Conservation (phyloP, 257 asterid species). For the Ajuga chamaepitys region DNA sequence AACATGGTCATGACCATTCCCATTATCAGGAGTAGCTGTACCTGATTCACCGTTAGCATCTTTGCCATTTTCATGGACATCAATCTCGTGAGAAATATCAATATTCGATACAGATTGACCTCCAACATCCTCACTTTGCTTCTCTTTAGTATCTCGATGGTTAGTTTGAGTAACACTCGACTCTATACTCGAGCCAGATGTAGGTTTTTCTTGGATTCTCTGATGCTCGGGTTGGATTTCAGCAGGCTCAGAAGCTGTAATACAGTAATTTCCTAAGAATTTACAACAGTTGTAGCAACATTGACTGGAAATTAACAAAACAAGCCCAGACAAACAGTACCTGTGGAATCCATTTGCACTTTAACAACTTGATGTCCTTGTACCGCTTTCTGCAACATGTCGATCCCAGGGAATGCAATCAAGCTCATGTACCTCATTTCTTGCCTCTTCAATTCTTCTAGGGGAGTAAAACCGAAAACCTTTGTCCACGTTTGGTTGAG, state of each 20-base stretch:
- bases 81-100: slow-evolving; percentile 4
- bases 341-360: slow-evolving; percentile 31
- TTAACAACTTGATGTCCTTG: slow-evolving; percentile 8
- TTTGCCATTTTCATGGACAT: background rate
- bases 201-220: slow-evolving; percentile 6
- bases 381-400: slow-evolving; percentile 75
- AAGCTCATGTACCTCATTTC: slow-evolving; percentile 70
- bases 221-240: slow-evolving; percentile 19
- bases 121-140: slow-evolving; percentile 4
- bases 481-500: slow-evolving; percentile 82
- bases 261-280: background rate
- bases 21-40: background rate
- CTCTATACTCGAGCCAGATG: slow-evolving; percentile 8
- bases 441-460: slow-evolving; percentile 60
- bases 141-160: slow-evolving; percentile 8
- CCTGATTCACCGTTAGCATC: slow-evolving; percentile 19
- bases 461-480: slow-evolving; percentile 62
- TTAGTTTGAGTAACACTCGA: slow-evolving; percentile 4
- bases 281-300: background rate
- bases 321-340: slow-evolving; percentile 22
- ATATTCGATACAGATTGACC: background rate
- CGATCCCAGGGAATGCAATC: slow-evolving; percentile 66
- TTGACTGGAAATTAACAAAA: background rate
- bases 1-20: background rate
- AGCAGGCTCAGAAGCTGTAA: slow-evolving; percentile 20